Evolutionary conservation across 768 basidiomycete genomes (phyloP).

Genomic region (Panaeolus papilionaceus): DNA sequence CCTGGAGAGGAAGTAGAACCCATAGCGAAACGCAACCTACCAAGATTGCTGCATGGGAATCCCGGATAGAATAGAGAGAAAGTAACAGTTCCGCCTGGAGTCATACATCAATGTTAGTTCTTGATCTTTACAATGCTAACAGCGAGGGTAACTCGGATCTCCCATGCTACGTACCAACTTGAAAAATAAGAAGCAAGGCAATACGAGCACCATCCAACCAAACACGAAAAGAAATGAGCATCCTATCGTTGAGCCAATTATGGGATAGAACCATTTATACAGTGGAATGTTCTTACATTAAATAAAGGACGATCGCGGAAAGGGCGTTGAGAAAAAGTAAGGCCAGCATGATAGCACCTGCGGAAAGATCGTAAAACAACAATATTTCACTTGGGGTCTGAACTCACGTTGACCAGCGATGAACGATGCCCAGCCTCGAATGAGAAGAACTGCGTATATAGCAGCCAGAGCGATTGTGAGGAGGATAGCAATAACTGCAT

Average conservation of each 20-base stretch:
- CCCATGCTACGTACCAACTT: slow-evolving; percentile 32
- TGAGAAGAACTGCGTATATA: slow-evolving; percentile 39
- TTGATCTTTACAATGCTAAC: not conserved
- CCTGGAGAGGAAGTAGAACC: not conserved
- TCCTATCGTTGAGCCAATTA: slow-evolving; percentile 32
- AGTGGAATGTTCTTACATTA: slow-evolving; percentile 38
- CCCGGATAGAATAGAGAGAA: slow-evolving; percentile 36
- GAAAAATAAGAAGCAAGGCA: slow-evolving; percentile 37
- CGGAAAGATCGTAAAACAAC: slow-evolving; percentile 3
- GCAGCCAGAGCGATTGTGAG: slow-evolving; percentile 39
- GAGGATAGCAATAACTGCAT: slow-evolving; percentile 38
- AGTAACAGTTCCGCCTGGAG: slow-evolving; percentile 38
- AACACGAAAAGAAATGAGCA: slow-evolving; percentile 44
- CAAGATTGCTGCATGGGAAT: slow-evolving; percentile 43
- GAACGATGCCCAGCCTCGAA: slow-evolving; percentile 42
- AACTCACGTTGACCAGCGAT: slow-evolving; percentile 39
- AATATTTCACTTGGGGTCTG: not conserved
- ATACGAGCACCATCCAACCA: slow-evolving; percentile 44
- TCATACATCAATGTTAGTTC: not conserved
- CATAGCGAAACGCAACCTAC: slow-evolving; percentile 25
- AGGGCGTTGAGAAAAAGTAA: slow-evolving; percentile 38
- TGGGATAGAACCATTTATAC: not conserved
- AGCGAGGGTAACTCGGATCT: not conserved
- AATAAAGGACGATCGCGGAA: slow-evolving; percentile 40
- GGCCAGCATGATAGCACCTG: slow-evolving; percentile 41